Evolutionary conservation across 1,284 basidiomycete genomes (phyloP).

Genomic region (Amylostereum areolatum): DNA sequence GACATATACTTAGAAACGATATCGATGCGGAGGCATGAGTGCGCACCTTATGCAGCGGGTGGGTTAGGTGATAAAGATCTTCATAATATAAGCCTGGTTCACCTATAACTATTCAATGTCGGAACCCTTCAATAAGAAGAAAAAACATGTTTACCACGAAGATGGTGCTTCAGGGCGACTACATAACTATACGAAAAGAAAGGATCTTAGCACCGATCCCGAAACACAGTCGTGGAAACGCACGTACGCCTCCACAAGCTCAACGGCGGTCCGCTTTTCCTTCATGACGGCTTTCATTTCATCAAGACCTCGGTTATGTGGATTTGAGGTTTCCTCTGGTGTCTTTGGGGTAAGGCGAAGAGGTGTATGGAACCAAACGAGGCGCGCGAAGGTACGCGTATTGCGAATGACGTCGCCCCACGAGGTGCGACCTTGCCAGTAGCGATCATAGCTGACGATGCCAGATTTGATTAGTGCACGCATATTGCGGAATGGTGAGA

Average conservation of each 20-base stretch:
- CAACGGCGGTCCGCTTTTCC: conserved; percentile 55
- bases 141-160: conserved; percentile 37
- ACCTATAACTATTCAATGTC: conserved; percentile 17
- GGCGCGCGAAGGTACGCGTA: conserved; percentile 40
- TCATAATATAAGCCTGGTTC: conserved; percentile 56
- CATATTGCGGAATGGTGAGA: not conserved
- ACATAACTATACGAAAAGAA: conserved; percentile 33
- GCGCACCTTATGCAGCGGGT: conserved; percentile 29
- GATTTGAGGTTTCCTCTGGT: conserved; percentile 26
- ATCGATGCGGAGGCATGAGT: not conserved
- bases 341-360: conserved; percentile 34
- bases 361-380: conserved; percentile 63
- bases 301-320: conserved; percentile 23
- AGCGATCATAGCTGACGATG: conserved; percentile 49
- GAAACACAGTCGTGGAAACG: not conserved
- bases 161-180: conserved; percentile 59
- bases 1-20: too few species aligned
- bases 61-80: conserved; percentile 49
- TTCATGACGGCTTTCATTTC: conserved; percentile 47
- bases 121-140: not conserved
- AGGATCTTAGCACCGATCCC: not conserved
- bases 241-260: conserved; percentile 50
- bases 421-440: conserved; percentile 54
- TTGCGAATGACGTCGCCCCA: conserved; percentile 57
- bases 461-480: conserved; percentile 2